A percentile compares a stretch with the other conserved stretches of the same genome.
These are phyloP conservation scores for Scedosporium dehoogii DNA, from an alignment of 2,329 filamentous ascomycete species.

Conservation along the genomic window DNA sequence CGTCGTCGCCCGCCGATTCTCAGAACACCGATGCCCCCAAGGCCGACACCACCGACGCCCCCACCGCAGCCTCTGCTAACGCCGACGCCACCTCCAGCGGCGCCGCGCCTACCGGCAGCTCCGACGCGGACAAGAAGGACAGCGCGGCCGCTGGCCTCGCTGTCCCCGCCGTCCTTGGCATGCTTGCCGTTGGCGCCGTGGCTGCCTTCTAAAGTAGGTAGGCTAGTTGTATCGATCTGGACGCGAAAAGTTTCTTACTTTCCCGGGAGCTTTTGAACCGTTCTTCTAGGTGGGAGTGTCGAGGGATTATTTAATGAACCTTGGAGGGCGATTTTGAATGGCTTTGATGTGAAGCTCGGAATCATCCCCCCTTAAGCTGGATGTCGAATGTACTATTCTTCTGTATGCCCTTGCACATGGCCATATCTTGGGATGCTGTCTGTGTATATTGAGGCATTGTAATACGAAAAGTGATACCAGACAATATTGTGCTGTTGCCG, in stretches of 20 bases:
- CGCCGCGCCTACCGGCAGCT: slow-evolving; percentile 5
- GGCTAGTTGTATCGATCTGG: too few species aligned
- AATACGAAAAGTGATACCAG: background rate
- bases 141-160: slow-evolving; percentile 10
- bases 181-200: slow-evolving; percentile 3
- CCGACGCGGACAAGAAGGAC: background rate
- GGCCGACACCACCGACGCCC: slow-evolving; percentile 10
- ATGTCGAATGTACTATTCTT: background rate
- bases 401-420: background rate
- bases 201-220: background rate
- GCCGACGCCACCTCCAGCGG: background rate
- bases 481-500: background rate
- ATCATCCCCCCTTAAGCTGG: background rate
- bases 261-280: too few species aligned
- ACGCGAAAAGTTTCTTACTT: too few species aligned
- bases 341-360: too few species aligned
- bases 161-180: slow-evolving; percentile 2
- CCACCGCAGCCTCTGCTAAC: slow-evolving; percentile 1
- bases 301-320: background rate
- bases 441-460: background rate
- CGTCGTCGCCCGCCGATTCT: slow-evolving; percentile 5
- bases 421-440: background rate
- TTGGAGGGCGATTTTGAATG: background rate
- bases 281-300: background rate
- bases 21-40: slow-evolving; percentile 6